phyloP scores from a whole-genome alignment of 805 yeast genomes.

The Yarrowia sp. region DNA sequence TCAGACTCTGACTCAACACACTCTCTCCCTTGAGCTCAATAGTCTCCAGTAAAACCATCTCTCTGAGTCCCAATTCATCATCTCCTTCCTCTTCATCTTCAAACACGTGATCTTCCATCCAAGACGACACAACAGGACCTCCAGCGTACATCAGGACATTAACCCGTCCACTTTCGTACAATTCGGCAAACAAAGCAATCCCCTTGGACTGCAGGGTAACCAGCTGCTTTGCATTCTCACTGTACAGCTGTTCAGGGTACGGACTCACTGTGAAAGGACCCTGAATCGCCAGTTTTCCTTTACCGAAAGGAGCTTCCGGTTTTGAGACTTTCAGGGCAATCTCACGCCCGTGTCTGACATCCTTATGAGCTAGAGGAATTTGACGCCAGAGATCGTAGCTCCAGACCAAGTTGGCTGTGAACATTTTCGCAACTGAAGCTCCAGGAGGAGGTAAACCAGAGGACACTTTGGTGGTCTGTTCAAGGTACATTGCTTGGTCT shows the following conservation, averaged over 20 bases:
- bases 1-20: neutral
- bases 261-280: constrained; percentile 59
- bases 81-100: neutral
- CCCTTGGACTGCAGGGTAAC: constrained; percentile 33
- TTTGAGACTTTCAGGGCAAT: neutral
- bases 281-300: constrained; percentile 36
- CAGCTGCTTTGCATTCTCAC: constrained; percentile 45
- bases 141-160: constrained; percentile 32
- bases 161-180: constrained; percentile 32
- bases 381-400: constrained; percentile 32
- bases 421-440: constrained; percentile 19
- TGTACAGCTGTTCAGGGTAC: constrained; percentile 54
- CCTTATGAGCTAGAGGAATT: constrained; percentile 29
- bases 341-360: constrained; percentile 31
- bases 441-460: neutral
- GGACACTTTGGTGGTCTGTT: constrained; percentile 29
- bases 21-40: neutral
- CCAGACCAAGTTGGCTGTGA: constrained; percentile 31
- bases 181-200: constrained; percentile 31
- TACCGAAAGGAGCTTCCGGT: constrained; percentile 3
- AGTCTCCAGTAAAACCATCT: constrained; percentile 5
- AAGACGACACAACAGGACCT: neutral
- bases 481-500: constrained; percentile 40
- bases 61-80: neutral
- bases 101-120: neutral